Evolutionary conservation across 129 eudicot species (phyloP), one percentile per base, ranked within the genome.

Genomic region (Chrysanthemum lavandulifolium): DNA sequence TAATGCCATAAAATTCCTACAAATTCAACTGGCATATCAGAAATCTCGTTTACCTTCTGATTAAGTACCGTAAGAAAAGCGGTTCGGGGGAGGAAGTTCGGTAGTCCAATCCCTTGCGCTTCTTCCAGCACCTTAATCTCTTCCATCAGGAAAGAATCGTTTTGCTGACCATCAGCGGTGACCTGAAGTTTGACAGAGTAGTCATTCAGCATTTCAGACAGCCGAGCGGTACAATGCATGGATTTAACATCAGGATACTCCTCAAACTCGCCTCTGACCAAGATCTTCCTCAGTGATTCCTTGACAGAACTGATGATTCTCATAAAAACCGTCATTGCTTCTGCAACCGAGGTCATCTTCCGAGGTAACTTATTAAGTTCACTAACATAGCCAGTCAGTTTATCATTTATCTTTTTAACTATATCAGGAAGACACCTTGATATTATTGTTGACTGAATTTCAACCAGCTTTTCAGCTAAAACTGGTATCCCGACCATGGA

Each of bases 51-150:
- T 0, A 85, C 83, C 21, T 65, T 73, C 25, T n/a, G 68, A 67
- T 82, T 76, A 11, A 85, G 15, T 8, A 85, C 52, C 6, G 74
- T 31, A 0, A 81, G 77, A 7, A 85, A 81, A n/a, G 81, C 88
- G 0, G 73, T 59, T 43, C 85, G 68, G 1, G 88, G 80, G 1
- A 81, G 68, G 53, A 83, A 84, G 19, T 80, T 84, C 0, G 81
- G 85, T 2, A 80, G 64, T 52, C 68, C 78, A 4, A 84, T 73
- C 25, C 78, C 85, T 76, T 64, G 73, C 0, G 88, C 67, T 27
- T 84, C 88, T 61, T 80, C 78, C 60, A 84, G 67, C 50, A 77
- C 83, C 67, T 0, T 52, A 29, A 84, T 69, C 27, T 84, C 88
- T 25, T 84, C 88, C 49, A 77, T 64, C 2, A 84, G 53, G 52